phyloP scores from a whole-genome alignment of 1,139 yeast species.

The Pneumocystis carinii region DNA sequence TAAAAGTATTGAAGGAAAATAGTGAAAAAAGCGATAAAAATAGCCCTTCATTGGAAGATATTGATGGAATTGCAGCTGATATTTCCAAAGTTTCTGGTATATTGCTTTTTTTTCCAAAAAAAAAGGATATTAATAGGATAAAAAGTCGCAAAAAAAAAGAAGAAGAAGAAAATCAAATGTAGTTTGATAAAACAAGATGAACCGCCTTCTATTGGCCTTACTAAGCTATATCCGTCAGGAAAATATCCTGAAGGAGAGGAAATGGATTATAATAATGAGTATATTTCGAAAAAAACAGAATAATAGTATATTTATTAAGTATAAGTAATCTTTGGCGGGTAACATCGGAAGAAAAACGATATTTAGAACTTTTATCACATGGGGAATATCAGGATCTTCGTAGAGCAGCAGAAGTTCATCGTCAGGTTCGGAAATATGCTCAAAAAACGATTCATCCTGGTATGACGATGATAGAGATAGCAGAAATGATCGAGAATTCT shows the following conservation, averaged over 20 bases:
- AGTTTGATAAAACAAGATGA: conserved; percentile 28
- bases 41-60: background rate
- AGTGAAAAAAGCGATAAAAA: background rate
- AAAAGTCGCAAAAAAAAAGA: conserved; percentile 30
- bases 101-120: conserved; percentile 10
- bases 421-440: conserved; percentile 75
- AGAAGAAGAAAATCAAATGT: conserved; percentile 16
- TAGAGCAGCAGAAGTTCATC: conserved; percentile 89
- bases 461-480: conserved; percentile 79
- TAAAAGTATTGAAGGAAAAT: background rate
- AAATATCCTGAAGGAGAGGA: conserved; percentile 71
- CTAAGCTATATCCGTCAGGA: conserved; percentile 53
- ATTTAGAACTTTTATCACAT: conserved; percentile 49
- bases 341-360: conserved; percentile 75
- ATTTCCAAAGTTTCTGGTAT: background rate
- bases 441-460: conserved; percentile 71
- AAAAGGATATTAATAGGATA: conserved; percentile 11
- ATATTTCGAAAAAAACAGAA: background rate
- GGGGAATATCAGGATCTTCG: conserved; percentile 73
- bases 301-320: conserved; percentile 2
- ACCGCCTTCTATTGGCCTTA: conserved; percentile 42
- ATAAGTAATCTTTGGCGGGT: conserved; percentile 47
- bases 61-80: background rate
- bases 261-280: conserved; percentile 36
- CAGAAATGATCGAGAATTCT: conserved; percentile 75